Conservation (phyloP, 805 yeast genomes). For the Candida namnaoensis region DNA sequence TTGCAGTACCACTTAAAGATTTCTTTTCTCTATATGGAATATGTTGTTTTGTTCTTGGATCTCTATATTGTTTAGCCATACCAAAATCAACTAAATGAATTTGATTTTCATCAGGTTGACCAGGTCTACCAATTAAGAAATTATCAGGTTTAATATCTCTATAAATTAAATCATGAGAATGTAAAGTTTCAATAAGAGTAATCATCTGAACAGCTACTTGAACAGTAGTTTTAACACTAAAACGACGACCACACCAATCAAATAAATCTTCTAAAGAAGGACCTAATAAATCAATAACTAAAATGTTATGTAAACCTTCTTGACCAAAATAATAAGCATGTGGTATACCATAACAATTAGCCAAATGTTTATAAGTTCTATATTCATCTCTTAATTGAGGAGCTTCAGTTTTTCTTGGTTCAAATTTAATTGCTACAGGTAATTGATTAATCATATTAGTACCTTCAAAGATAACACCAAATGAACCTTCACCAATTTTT, state of each 20-base stretch:
- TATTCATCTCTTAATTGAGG: slow-evolving; percentile 80
- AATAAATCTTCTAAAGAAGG: slow-evolving; percentile 78
- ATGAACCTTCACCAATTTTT: slow-evolving; percentile 83
- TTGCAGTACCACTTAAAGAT: slow-evolving; percentile 76
- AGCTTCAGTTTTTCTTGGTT: slow-evolving; percentile 73
- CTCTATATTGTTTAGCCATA: slow-evolving; percentile 81
- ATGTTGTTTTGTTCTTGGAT: slow-evolving; percentile 72
- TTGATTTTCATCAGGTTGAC: slow-evolving; percentile 50
- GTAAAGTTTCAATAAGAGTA: slow-evolving; percentile 60
- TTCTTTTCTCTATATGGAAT: slow-evolving; percentile 78
- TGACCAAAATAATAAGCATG: slow-evolving; percentile 80
- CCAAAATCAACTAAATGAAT: slow-evolving; percentile 78
- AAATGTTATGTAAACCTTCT: slow-evolving; percentile 72
- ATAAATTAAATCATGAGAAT: slow-evolving; percentile 68
- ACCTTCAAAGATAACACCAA: slow-evolving; percentile 81
- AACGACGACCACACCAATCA: slow-evolving; percentile 82
- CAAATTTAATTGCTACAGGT: slow-evolving; percentile 72
- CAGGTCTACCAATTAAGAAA: slow-evolving; percentile 61
- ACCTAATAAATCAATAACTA: slow-evolving; percentile 69
- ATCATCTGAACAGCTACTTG: slow-evolving; percentile 76
- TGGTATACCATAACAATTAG: slow-evolving; percentile 69
- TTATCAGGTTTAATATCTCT: slow-evolving; percentile 83
- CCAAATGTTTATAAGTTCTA: slow-evolving; percentile 65
- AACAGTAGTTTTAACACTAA: slow-evolving; percentile 63
- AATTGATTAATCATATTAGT: slow-evolving; percentile 55